A percentile compares a stretch with the other conserved stretches of the same genome.
These are phyloP conservation scores for Lachnellula subtilissima DNA, from an alignment of 2,329 filamentous ascomycete species.

Conservation along the genomic window DNA sequence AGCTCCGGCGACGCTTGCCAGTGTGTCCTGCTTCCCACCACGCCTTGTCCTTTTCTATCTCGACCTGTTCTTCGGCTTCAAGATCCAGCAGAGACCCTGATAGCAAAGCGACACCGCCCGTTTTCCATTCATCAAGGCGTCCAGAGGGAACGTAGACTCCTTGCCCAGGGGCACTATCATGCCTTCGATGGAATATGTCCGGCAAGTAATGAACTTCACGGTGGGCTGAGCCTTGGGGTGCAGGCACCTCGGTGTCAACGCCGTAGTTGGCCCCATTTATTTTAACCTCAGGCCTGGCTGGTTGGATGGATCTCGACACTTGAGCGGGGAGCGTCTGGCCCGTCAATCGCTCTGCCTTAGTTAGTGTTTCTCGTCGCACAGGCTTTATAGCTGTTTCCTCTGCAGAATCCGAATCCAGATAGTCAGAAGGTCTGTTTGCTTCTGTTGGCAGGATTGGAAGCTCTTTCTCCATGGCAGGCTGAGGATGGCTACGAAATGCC, in stretches of 20 bases:
- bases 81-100: constrained; percentile 57
- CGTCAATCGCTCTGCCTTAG: constrained; percentile 29
- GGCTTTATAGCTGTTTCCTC: constrained; percentile 18
- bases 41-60: constrained; percentile 48
- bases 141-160: constrained; percentile 54
- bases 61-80: constrained; percentile 35
- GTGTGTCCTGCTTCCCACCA: constrained; percentile 71
- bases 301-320: constrained; percentile 4
- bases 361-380: constrained; percentile 23
- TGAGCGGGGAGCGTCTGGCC: constrained; percentile 16
- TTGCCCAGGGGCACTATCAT: constrained; percentile 39
- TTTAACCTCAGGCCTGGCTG: constrained; percentile 16
- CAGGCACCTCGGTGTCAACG: constrained; percentile 1
- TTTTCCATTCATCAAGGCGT: constrained; percentile 70
- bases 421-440: background rate
- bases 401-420: constrained; percentile 13
- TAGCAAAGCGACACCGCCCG: constrained; percentile 58
- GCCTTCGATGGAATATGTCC: constrained; percentile 27
- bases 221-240: constrained; percentile 10
- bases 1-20: constrained; percentile 36
- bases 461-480: constrained; percentile 16
- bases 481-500: constrained; percentile 18
- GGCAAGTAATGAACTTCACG: constrained; percentile 25
- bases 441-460: constrained; percentile 16
- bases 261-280: constrained; percentile 22